Percentiles rank a stretch among this genome's conserved stretches.
These are phyloP conservation scores for Coniochaeta sp. DNA, from an alignment of 2,329 filamentous ascomycete species.

Conservation along the genomic window DNA sequence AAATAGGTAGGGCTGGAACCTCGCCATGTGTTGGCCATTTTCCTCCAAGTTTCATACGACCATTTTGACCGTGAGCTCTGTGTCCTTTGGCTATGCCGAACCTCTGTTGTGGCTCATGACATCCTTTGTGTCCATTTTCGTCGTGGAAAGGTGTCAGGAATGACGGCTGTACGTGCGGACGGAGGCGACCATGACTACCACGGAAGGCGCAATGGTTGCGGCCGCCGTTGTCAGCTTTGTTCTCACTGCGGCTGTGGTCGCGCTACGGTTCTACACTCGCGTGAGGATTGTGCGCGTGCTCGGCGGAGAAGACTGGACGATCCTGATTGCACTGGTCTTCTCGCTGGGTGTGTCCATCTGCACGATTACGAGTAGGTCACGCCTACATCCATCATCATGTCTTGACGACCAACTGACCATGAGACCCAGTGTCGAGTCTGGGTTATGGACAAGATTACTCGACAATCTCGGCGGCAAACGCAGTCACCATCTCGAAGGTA, in stretches of 20 bases:
- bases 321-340: conserved; percentile 20
- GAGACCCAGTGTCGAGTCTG: neutral
- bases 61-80: neutral
- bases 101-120: neutral
- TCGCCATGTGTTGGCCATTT: no score
- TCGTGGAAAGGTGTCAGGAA: neutral
- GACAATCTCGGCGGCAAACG: neutral
- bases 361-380: neutral
- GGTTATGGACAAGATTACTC: neutral
- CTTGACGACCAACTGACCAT: neutral
- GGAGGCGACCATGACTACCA: neutral
- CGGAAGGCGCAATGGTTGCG: neutral
- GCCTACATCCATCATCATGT: no score
- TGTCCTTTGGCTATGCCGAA: neutral
- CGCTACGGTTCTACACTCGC: conserved; percentile 28
- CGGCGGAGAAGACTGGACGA: conserved; percentile 26
- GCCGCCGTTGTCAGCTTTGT: neutral
- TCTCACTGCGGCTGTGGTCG: conserved; percentile 10
- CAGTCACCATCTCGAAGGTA: neutral
- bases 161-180: neutral
- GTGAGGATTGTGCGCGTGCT: conserved; percentile 23
- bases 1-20: no score
- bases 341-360: neutral
- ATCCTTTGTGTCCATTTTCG: neutral
- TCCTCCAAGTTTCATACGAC: neutral